Evolutionary conservation across 2,329 filamentous ascomycete genomes (phyloP).

Genomic region (Helotiales sp.): DNA sequence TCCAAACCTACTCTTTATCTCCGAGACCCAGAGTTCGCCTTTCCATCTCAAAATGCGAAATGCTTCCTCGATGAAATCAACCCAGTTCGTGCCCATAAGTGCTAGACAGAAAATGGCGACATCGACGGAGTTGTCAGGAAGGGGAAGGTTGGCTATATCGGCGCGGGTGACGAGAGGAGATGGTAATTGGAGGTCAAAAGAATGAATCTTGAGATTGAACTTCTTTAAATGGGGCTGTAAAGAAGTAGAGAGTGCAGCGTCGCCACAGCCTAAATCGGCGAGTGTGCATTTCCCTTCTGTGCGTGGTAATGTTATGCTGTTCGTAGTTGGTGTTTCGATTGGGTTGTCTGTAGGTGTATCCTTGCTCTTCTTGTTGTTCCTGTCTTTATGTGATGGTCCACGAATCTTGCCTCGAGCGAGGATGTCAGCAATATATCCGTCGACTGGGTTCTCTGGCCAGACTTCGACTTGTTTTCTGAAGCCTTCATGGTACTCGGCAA

Average conservation of each 20-base stretch:
- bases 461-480: conserved; percentile 94
- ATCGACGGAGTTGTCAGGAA: conserved; percentile 74
- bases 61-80: conserved; percentile 93
- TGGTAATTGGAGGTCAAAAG: conserved; percentile 83
- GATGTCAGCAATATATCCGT: conserved; percentile 77
- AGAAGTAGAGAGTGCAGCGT: conserved; percentile 75
- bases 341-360: conserved; percentile 15
- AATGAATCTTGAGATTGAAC: conserved; percentile 73
- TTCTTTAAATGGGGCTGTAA: conserved; percentile 64
- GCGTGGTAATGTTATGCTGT: conserved; percentile 57
- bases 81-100: conserved; percentile 99
- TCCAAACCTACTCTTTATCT: conserved; percentile 92
- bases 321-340: not conserved
- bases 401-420: conserved; percentile 62
- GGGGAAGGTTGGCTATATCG: conserved; percentile 82
- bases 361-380: conserved; percentile 22
- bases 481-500: conserved; percentile 92
- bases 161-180: conserved; percentile 78
- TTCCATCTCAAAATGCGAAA: conserved; percentile 89
- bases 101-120: conserved; percentile 94
- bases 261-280: conserved; percentile 91
- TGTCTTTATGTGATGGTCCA: conserved; percentile 19
- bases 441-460: conserved; percentile 96
- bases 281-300: conserved; percentile 74
- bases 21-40: conserved; percentile 94